phyloP scores from a whole-genome alignment of 306 rosid species.

The Amphicarpaea edgeworthii region DNA sequence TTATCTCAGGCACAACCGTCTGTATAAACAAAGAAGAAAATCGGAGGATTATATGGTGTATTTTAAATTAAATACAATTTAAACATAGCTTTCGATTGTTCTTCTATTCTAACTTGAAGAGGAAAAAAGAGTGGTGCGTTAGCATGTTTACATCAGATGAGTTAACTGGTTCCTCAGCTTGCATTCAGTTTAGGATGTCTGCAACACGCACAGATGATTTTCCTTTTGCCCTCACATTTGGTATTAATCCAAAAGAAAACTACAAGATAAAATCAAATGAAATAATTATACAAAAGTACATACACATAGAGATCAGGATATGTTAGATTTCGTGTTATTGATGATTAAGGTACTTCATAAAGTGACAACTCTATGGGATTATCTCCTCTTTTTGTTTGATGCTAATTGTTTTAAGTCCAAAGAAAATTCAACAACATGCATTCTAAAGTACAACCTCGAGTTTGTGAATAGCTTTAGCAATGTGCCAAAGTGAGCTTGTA shows the following conservation, averaged over 20 bases:
- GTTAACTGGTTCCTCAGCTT: conserved; percentile 93
- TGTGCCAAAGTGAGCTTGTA: conserved; percentile 95
- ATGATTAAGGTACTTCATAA: conserved; percentile 13
- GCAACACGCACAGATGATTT: conserved; percentile 92
- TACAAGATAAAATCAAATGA: conserved; percentile 48
- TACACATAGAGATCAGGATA: conserved; percentile 34
- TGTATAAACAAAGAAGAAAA: conserved; percentile 52
- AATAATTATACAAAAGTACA: conserved; percentile 25
- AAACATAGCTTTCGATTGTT: conserved; percentile 26
- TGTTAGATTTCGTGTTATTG: neutral
- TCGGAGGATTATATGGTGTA: neutral
- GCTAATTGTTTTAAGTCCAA: conserved; percentile 35
- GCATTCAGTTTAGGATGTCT: conserved; percentile 89
- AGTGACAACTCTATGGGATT: conserved; percentile 19
- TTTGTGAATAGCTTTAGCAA: conserved; percentile 94
- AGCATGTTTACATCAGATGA: conserved; percentile 75
- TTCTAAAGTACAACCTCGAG: conserved; percentile 76
- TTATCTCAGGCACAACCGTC: conserved; percentile 95
- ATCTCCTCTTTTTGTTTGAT: conserved; percentile 5
- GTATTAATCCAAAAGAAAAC: conserved; percentile 95
- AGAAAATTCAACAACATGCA: conserved; percentile 29
- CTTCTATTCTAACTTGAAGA: conserved; percentile 32
- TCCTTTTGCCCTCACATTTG: conserved; percentile 96
- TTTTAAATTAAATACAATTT: conserved; percentile 25
- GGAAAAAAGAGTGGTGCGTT: conserved; percentile 42